A percentile compares a stretch with the other conserved stretches of the same genome.
These are phyloP conservation scores for Neofusicoccum sp. DNA, from an alignment of 2,329 filamentous ascomycete genomes.

Conservation along the genomic window DNA sequence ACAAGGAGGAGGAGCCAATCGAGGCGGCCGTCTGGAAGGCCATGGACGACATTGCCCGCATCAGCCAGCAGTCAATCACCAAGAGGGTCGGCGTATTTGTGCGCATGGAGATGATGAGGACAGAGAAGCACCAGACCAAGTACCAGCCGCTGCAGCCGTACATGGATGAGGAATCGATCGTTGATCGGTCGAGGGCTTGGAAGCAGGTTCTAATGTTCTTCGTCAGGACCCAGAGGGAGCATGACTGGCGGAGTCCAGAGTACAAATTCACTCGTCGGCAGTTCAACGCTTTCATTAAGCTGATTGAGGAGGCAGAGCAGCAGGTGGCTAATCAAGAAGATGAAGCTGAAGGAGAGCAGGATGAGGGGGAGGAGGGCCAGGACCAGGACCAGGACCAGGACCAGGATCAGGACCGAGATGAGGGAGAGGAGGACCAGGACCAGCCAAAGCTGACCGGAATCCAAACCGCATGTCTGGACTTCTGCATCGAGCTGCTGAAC, in stretches of 20 bases:
- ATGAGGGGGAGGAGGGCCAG: neutral
- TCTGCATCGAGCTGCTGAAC: conserved; percentile 23
- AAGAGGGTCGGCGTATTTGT: conserved; percentile 24
- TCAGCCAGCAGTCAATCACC: conserved; percentile 25
- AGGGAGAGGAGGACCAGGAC: too few species aligned
- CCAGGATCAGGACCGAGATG: too few species aligned
- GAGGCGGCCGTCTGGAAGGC: conserved; percentile 25
- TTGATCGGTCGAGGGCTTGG: conserved; percentile 22
- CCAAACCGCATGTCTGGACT: neutral
- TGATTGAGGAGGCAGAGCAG: neutral
- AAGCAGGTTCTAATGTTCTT: conserved; percentile 23
- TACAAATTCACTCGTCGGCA: neutral
- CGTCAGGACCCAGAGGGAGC: conserved; percentile 19
- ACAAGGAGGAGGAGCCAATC: too few species aligned
- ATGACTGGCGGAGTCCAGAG: conserved; percentile 6
- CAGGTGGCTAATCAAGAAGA: neutral
- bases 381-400: too few species aligned
- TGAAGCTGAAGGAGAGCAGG: neutral
- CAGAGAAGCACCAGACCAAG: conserved; percentile 27
- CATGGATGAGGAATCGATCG: conserved; percentile 24
- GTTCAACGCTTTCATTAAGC: neutral
- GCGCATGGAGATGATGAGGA: conserved; percentile 26
- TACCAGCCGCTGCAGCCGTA: conserved; percentile 26
- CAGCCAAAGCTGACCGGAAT: neutral
- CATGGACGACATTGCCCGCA: conserved; percentile 24